A percentile compares a stretch with the other conserved stretches of the same genome.
phyloP scores from a whole-genome alignment of 2,329 filamentous ascomycete species.

The Nemania abortiva region DNA sequence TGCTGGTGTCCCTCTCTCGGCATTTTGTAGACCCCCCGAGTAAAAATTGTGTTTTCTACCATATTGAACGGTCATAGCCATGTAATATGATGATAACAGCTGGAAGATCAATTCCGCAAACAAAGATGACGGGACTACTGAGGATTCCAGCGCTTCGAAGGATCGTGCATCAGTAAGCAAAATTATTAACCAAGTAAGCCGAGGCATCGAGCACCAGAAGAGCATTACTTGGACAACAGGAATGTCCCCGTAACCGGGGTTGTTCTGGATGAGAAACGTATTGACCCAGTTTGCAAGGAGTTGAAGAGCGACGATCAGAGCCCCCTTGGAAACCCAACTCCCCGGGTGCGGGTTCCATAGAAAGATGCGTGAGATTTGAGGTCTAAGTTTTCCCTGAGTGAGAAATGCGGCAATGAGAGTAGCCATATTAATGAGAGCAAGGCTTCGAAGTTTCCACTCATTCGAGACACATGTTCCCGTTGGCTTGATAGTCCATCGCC shows the following conservation, averaged over 20 bases:
- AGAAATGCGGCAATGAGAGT: constrained; percentile 23
- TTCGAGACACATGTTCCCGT: constrained; percentile 18
- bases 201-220: constrained; percentile 25
- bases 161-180: constrained; percentile 18
- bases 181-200: constrained; percentile 20
- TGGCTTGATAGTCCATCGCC: constrained; percentile 28
- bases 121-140: neutral
- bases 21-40: constrained; percentile 8
- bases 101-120: constrained; percentile 25
- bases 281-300: constrained; percentile 25
- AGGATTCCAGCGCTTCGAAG: constrained; percentile 8
- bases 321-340: constrained; percentile 17
- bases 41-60: constrained; percentile 23
- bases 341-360: constrained; percentile 4
- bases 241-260: constrained; percentile 22
- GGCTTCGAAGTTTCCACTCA: constrained; percentile 28
- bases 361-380: constrained; percentile 1
- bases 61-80: constrained; percentile 22
- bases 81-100: constrained; percentile 26
- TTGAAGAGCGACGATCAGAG: constrained; percentile 20
- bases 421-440: constrained; percentile 21
- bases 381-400: neutral
- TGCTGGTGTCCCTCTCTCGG: constrained; percentile 15
- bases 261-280: constrained; percentile 10
- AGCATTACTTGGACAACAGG: constrained; percentile 23